Percentiles rank a stretch among this genome's conserved stretches.
Evolutionary conservation across 768 basidiomycete genomes (phyloP).

Genomic region (Mycena vulgaris): DNA sequence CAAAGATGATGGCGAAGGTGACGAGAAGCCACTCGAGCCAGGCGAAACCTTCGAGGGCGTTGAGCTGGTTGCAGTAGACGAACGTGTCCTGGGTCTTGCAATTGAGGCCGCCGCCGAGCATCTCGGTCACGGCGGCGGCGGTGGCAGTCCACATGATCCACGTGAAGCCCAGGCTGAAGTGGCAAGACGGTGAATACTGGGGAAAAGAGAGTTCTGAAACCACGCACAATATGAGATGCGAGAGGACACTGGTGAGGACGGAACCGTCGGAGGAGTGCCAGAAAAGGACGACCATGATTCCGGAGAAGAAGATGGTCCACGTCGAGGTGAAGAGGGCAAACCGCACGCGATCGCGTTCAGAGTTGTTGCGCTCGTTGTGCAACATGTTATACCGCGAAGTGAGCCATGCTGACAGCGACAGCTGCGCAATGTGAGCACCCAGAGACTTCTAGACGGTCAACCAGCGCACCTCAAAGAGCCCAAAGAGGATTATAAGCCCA

Average conservation of each 20-base stretch:
- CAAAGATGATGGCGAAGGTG: conserved; percentile 71
- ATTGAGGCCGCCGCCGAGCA: conserved; percentile 80
- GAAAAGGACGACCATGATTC: conserved; percentile 70
- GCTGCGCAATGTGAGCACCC: conserved; percentile 52
- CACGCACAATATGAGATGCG: conserved; percentile 77
- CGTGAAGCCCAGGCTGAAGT: conserved; percentile 71
- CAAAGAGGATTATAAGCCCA: conserved; percentile 69
- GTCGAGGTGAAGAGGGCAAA: conserved; percentile 79
- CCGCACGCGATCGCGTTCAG: conserved; percentile 74
- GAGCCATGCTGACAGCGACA: conserved; percentile 83
- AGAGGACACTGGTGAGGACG: conserved; percentile 71
- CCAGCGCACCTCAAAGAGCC: conserved; percentile 72
- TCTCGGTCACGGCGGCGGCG: conserved; percentile 77
- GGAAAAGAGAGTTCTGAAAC: conserved; percentile 9
- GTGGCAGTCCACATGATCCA: conserved; percentile 88
- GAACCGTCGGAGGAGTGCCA: conserved; percentile 63
- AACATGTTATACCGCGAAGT: conserved; percentile 71
- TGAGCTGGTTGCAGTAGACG: conserved; percentile 83
- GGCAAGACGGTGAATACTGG: neutral
- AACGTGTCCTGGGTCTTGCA: conserved; percentile 68
- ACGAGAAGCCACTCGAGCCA: conserved; percentile 82
- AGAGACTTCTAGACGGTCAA: too few species aligned
- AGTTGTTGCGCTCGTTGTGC: conserved; percentile 65
- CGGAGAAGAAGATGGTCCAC: conserved; percentile 77
- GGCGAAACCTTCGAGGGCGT: conserved; percentile 82